A percentile compares a stretch with the other conserved stretches of the same genome.
phyloP scores from a whole-genome alignment of 1,284 basidiomycete species.

The Mrakiaceae sp. region DNA sequence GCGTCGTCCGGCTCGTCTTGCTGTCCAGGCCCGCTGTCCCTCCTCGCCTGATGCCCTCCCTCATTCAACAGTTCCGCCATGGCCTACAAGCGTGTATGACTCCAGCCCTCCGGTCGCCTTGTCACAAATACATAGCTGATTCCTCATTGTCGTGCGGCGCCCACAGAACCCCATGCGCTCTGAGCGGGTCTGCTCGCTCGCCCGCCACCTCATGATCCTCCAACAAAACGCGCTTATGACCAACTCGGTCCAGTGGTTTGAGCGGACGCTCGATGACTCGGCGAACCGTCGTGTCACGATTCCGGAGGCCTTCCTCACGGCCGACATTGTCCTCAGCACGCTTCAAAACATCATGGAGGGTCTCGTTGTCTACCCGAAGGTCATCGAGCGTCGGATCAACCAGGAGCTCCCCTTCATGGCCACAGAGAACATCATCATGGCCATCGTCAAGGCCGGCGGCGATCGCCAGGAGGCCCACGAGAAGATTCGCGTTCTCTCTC shows the following conservation, averaged over 20 bases:
- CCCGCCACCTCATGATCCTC: slow-evolving; percentile 82
- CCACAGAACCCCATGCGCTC: slow-evolving; percentile 93
- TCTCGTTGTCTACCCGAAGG: slow-evolving; percentile 91
- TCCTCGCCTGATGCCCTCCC: not conserved
- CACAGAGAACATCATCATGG: slow-evolving; percentile 99
- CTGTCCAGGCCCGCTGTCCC: not conserved
- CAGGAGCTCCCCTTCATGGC: slow-evolving; percentile 99
- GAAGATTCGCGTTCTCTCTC: slow-evolving; percentile 88
- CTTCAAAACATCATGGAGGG: slow-evolving; percentile 96
- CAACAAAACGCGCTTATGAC: slow-evolving; percentile 93
- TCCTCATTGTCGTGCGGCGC: not conserved
- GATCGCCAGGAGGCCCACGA: slow-evolving; percentile 96
- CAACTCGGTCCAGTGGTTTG: slow-evolving; percentile 86
- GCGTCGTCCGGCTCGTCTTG: slow-evolving; percentile 1
- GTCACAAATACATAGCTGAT: not conserved
- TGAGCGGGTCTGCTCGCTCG: slow-evolving; percentile 90
- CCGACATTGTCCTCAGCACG: slow-evolving; percentile 90
- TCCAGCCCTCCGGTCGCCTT: no score
- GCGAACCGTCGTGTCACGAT: slow-evolving; percentile 93
- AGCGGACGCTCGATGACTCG: slow-evolving; percentile 89
- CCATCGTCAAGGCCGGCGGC: slow-evolving; percentile 84
- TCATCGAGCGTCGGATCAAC: slow-evolving; percentile 80
- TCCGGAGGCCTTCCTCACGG: slow-evolving; percentile 93
- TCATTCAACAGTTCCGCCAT: slow-evolving; percentile 61
- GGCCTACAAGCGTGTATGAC: slow-evolving; percentile 70